Base-by-base conservation (phyloP, 495 filamentous ascomycete species). In the Podospora tetraspora region DNA sequence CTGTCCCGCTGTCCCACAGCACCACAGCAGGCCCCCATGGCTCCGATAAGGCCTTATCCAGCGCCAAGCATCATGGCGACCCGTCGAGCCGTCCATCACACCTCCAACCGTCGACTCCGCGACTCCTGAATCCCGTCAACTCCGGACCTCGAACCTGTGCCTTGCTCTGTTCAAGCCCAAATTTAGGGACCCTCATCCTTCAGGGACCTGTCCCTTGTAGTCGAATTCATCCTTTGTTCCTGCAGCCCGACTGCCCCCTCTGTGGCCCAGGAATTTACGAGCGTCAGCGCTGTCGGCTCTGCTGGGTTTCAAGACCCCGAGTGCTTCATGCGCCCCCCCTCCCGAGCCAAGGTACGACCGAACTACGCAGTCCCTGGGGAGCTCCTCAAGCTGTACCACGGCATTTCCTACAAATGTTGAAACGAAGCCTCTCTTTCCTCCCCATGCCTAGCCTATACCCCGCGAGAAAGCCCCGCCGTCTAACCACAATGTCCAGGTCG, bases 401-500 rank as follows among this genome's bases (percentile, higher is more conserved):
- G 2, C 21, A 16, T 66, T 61, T 19, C 19, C 13, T 59, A 24
- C 21, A 4, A 3, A 12, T 24, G 0, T 34, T 57, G 30, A 30
- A 64, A 16, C 21, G 9, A 34, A 22, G 11, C 23, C 57, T 24
- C 9, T 34, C 29, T 0, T 30, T 25, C 56, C 5, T 24, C 63
- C n/a, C 37, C 43, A 10, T 52, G 21, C 23, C 8, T 25, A 2
- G 10, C 10, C 6, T 25, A 11, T 29, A 10, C 12, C 9, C 23
- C 43, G 43, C 43, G 5, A n/a, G 19, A 52, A 52, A n/a, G 6
- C 59, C n/a, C n/a, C n/a, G n/a, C n/a, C 22, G 34, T 68, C 70
- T 69, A 63, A 69, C 62, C 66, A 70, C 64, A 9, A 75, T 74
- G 73, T 43, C 65, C 69, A 77, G 71, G 61, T 57, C 66, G 29